Conservation (phyloP, 129 eudicot genomes). For the Pittosporum tobira region DNA sequence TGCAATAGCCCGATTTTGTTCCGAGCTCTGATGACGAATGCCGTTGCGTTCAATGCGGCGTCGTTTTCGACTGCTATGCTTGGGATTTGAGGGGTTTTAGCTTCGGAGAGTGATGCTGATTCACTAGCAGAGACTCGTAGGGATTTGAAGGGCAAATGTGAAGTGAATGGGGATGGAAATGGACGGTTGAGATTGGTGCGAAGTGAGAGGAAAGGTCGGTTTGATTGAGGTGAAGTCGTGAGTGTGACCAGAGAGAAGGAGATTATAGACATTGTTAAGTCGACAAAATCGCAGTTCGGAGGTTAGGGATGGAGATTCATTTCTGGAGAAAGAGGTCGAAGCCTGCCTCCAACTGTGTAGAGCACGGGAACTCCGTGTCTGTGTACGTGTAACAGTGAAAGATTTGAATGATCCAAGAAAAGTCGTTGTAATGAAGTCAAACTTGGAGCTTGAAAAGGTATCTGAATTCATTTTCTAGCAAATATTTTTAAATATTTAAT, state of each 20-base stretch:
- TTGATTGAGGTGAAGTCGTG: background rate
- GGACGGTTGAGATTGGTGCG: conserved; percentile 12
- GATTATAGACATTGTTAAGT: conserved; percentile 7
- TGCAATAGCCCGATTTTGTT: conserved; percentile 27
- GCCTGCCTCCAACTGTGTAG: too few relatives aligned
- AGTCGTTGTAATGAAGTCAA: too few relatives aligned
- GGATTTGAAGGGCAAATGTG: conserved; percentile 1
- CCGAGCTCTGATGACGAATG: conserved; percentile 29
- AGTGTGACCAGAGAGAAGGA: background rate
- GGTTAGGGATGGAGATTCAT: background rate
- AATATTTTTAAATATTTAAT: too few relatives aligned
- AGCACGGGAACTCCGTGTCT: too few relatives aligned
- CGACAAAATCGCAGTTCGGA: background rate
- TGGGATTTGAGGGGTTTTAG: background rate
- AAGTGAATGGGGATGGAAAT: conserved; percentile 4
- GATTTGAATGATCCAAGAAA: too few relatives aligned
- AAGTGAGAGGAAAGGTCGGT: background rate
- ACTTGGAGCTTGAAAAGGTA: too few relatives aligned
- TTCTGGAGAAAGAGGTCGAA: background rate
- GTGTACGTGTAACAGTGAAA: too few relatives aligned
- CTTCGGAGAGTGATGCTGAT: background rate
- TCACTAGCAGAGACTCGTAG: conserved; percentile 3
- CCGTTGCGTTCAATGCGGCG: conserved; percentile 17
- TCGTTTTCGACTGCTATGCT: conserved; percentile 28
- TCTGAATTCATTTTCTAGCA: too few relatives aligned